A percentile compares a stretch with the other conserved stretches of the same genome.
These are phyloP conservation scores for Recurvomyces mirabilis DNA, from an alignment of 495 filamentous ascomycete species.

Conservation along the genomic window DNA sequence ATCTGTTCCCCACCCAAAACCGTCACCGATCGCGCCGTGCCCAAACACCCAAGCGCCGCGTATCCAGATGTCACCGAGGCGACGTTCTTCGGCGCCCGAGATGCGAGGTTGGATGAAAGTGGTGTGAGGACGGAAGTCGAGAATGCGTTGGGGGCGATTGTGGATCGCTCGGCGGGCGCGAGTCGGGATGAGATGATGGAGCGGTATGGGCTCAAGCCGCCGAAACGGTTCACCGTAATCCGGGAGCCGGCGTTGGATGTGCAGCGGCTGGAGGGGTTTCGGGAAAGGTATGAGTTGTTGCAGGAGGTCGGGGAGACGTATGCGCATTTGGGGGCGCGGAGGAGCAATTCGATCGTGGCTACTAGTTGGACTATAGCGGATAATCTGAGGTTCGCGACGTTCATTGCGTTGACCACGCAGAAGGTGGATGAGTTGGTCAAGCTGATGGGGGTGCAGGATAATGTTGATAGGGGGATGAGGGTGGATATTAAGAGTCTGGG, in stretches of 20 bases:
- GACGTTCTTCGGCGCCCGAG: slow-evolving; percentile 25
- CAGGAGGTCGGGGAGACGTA: slow-evolving; percentile 23
- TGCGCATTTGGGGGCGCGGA: slow-evolving; percentile 13
- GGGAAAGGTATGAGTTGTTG: slow-evolving; percentile 26
- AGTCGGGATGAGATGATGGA: slow-evolving; percentile 27
- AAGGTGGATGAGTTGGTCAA: slow-evolving; percentile 25
- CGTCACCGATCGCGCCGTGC: slow-evolving; percentile 26
- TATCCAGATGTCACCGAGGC: slow-evolving; percentile 28
- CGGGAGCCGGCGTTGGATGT: slow-evolving; percentile 25
- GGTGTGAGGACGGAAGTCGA: slow-evolving; percentile 18
- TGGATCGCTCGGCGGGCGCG: slow-evolving; percentile 12
- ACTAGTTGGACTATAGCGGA: slow-evolving; percentile 26
- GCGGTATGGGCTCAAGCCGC: slow-evolving; percentile 26
- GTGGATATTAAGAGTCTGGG: slow-evolving; percentile 28
- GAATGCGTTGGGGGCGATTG: slow-evolving; percentile 12
- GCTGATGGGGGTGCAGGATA: slow-evolving; percentile 24
- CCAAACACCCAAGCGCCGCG: slow-evolving; percentile 23
- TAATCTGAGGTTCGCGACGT: slow-evolving; percentile 19
- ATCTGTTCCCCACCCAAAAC: slow-evolving; percentile 25
- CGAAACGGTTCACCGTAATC: slow-evolving; percentile 20
- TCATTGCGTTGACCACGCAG: slow-evolving; percentile 20
- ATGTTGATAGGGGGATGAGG: slow-evolving; percentile 26
- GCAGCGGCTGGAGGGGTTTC: slow-evolving; percentile 27
- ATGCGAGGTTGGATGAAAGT: slow-evolving; percentile 24
- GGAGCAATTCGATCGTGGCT: slow-evolving; percentile 22